Conservation (phyloP, 1,284 basidiomycete genomes). For the Leccinum insigne region DNA sequence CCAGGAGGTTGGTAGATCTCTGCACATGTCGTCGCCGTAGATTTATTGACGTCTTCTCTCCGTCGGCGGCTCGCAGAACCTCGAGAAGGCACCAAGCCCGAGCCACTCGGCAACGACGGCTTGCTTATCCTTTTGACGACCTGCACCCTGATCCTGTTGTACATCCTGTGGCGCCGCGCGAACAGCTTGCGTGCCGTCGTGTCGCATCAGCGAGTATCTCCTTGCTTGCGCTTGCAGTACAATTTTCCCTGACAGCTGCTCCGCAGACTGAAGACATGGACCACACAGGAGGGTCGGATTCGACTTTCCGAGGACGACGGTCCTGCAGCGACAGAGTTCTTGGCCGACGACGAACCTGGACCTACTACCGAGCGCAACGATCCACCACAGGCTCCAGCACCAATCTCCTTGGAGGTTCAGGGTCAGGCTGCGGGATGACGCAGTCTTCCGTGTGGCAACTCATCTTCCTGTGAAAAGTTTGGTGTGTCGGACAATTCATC, state of each 20-base stretch:
- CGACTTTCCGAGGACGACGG: constrained; percentile 73
- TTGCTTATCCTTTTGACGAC: constrained; percentile 60
- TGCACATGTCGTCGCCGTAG: neutral
- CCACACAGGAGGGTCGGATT: constrained; percentile 55
- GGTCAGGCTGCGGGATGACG: neutral
- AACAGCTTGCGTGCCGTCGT: constrained; percentile 58
- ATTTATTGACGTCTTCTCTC: constrained; percentile 1
- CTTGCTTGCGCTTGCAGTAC: neutral
- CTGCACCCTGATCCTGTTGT: constrained; percentile 58
- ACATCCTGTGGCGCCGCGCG: constrained; percentile 66
- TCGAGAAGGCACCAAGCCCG: constrained; percentile 57
- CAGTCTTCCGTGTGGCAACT: neutral
- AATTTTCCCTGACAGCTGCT: neutral
- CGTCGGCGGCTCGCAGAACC: constrained; percentile 46
- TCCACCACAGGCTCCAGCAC: neutral
- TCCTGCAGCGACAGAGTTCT: constrained; percentile 62
- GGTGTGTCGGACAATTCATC: constrained; percentile 1
- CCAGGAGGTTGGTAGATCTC: constrained; percentile 23
- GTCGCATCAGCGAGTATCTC: constrained; percentile 57
- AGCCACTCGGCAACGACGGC: constrained; percentile 60
- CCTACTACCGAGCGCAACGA: constrained; percentile 32
- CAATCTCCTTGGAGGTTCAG: neutral
- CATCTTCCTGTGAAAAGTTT: neutral
- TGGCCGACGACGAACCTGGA: constrained; percentile 54
- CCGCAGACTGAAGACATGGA: constrained; percentile 60